phyloP scores from a whole-genome alignment of 306 rosid species.

The Pueraria montana region DNA sequence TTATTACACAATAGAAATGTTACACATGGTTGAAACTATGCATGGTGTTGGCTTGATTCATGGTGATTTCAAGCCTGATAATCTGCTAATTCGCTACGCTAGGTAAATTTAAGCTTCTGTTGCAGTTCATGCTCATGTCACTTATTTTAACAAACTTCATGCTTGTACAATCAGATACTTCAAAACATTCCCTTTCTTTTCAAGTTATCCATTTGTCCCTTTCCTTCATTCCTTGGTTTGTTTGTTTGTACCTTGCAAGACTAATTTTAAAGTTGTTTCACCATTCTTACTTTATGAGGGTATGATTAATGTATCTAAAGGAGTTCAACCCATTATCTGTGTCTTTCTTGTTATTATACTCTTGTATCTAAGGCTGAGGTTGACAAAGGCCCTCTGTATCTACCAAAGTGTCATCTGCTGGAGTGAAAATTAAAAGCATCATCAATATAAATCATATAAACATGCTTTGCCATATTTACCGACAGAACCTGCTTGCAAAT shows the following conservation, averaged over 20 bases:
- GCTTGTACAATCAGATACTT: conserved; percentile 33
- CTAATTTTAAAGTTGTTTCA: conserved; percentile 28
- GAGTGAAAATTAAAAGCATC: conserved; percentile 29
- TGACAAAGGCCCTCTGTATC: conserved; percentile 30
- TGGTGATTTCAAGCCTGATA: conserved; percentile 99
- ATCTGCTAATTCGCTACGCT: conserved; percentile 90
- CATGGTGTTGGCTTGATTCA: conserved; percentile 86
- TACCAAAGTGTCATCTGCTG: conserved; percentile 22
- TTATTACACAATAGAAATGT: conserved; percentile 91
- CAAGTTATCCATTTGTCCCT: background rate
- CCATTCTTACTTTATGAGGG: conserved; percentile 31
- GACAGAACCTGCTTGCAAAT: conserved; percentile 38
- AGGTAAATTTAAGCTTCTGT: conserved; percentile 59
- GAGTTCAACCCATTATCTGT: conserved; percentile 15
- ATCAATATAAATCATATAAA: conserved; percentile 16
- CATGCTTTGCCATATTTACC: conserved; percentile 8
- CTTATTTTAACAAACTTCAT: conserved; percentile 38
- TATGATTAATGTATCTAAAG: conserved; percentile 15
- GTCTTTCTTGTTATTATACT: conserved; percentile 13
- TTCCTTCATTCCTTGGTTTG: conserved; percentile 16
- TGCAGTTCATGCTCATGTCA: conserved; percentile 32
- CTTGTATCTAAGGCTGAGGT: conserved; percentile 3
- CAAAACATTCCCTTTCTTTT: background rate
- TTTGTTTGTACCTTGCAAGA: conserved; percentile 7
- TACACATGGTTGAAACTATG: conserved; percentile 81